phyloP scores from a whole-genome alignment of 139 green algal species.

The Diplosphaera chodatii region DNA sequence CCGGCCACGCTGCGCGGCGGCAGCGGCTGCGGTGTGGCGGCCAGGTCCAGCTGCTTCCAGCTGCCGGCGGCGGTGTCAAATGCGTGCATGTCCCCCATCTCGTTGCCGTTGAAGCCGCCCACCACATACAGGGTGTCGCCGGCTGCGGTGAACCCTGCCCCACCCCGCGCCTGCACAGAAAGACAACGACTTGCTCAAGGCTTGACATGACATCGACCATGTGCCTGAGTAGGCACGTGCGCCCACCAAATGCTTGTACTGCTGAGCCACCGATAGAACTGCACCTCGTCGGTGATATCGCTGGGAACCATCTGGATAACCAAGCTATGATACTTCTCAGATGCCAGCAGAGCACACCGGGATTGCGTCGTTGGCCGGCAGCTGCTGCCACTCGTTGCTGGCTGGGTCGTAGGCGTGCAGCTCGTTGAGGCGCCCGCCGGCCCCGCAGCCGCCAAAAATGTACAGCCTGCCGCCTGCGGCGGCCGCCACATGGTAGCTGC shows the following conservation, averaged over 20 bases:
- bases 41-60: too few species aligned
- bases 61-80: neutral
- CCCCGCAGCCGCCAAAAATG: conserved; percentile 4
- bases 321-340: neutral
- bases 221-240: too few species aligned
- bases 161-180: neutral
- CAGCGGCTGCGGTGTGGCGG: too few species aligned
- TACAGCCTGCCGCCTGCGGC: neutral
- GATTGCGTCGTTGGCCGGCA: too few species aligned
- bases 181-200: neutral
- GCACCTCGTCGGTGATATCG: too few species aligned
- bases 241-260: too few species aligned
- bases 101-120: conserved; percentile 1
- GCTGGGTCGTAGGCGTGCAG: neutral
- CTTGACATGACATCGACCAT: too few species aligned
- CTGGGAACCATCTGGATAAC: too few species aligned
- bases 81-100: neutral
- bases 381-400: too few species aligned
- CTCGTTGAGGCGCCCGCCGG: conserved; percentile 1
- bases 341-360: too few species aligned
- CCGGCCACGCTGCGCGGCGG: too few species aligned
- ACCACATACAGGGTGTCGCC: conserved; percentile 1
- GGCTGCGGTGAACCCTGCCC: neutral
- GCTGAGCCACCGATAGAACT: too few species aligned
- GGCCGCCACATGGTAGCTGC: conserved; percentile 3